Conservation (phyloP, 371 early-diverging fungal species). For the Saksenaea oblongispora region DNA sequence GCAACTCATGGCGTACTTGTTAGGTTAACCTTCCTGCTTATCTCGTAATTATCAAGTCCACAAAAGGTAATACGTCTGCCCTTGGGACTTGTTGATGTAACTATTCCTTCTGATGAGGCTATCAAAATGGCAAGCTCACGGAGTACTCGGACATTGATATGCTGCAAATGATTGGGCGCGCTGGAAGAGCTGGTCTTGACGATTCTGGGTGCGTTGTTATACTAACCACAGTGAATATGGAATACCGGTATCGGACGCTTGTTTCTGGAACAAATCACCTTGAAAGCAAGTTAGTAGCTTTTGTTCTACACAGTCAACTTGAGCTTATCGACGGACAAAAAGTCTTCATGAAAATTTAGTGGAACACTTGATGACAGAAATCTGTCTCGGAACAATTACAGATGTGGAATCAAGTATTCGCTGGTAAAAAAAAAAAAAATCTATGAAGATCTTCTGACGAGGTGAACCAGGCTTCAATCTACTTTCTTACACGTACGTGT, state of each 20-base stretch:
- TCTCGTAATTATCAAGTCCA: conserved; percentile 83
- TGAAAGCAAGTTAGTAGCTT: conserved; percentile 61
- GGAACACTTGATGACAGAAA: conserved; percentile 85
- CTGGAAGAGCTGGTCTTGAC: conserved; percentile 90
- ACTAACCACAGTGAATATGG: conserved; percentile 63
- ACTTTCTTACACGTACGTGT: conserved; percentile 76
- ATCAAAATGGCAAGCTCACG: conserved; percentile 53
- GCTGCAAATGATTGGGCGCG: conserved; percentile 93
- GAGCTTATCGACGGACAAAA: not conserved
- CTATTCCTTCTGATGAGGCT: conserved; percentile 46
- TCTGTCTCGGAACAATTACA: conserved; percentile 71
- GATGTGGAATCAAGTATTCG: conserved; percentile 55
- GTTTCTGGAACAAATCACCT: conserved; percentile 59
- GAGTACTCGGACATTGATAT: conserved; percentile 76
- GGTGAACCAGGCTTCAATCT: conserved; percentile 61
- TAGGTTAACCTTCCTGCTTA: conserved; percentile 90
- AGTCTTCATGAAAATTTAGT: conserved; percentile 73
- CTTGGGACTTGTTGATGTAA: conserved; percentile 27
- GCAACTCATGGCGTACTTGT: not conserved
- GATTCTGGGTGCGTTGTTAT: conserved; percentile 75
- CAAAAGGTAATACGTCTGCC: conserved; percentile 32
- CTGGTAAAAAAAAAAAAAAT: conserved; percentile 56
- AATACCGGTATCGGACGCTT: conserved; percentile 55
- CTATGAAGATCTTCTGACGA: too few species aligned
- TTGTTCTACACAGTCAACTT: not conserved